A percentile compares a stretch with the other conserved stretches of the same genome.
phyloP scores from a whole-genome alignment of 805 yeast species.

The Kuraishia ogatae region DNA sequence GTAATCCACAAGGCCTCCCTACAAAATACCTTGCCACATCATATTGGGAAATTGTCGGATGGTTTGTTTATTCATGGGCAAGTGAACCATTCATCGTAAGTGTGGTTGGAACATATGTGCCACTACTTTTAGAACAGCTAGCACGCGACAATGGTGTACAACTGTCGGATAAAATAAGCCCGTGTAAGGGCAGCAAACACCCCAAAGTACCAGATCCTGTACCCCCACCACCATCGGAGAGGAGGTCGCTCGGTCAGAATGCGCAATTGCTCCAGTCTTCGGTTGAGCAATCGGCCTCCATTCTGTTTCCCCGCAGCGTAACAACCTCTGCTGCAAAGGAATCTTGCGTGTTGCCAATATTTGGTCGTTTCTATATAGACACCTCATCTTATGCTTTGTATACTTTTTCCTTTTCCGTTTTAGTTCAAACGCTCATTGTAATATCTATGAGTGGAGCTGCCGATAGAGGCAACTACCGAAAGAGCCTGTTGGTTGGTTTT shows the following conservation, averaged over 20 bases:
- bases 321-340: slow-evolving; percentile 4
- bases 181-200: slow-evolving; percentile 32
- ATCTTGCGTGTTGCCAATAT: slow-evolving; percentile 24
- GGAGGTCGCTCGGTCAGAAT: too few species aligned
- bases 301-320: background rate
- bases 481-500: slow-evolving; percentile 43
- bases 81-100: slow-evolving; percentile 77
- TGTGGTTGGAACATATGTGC: slow-evolving; percentile 73
- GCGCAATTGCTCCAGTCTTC: too few species aligned
- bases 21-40: slow-evolving; percentile 16
- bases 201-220: slow-evolving; percentile 22
- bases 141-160: slow-evolving; percentile 69
- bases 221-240: slow-evolving; percentile 26
- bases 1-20: background rate
- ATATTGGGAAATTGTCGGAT: slow-evolving; percentile 43
- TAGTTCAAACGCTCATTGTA: slow-evolving; percentile 63
- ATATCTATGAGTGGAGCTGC: slow-evolving; percentile 68
- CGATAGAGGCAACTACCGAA: slow-evolving; percentile 55
- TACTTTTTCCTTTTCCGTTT: slow-evolving; percentile 63
- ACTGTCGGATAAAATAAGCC: slow-evolving; percentile 45
- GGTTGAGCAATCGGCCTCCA: slow-evolving; percentile 7
- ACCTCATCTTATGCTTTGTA: slow-evolving; percentile 69
- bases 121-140: slow-evolving; percentile 58
- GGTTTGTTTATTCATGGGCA: slow-evolving; percentile 68
- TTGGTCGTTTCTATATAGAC: slow-evolving; percentile 39